Percentiles rank a stretch among this genome's conserved stretches.
These are phyloP conservation scores for Fusarium goolgardi DNA, from an alignment of 2,329 filamentous ascomycete genomes.

Conservation along the genomic window DNA sequence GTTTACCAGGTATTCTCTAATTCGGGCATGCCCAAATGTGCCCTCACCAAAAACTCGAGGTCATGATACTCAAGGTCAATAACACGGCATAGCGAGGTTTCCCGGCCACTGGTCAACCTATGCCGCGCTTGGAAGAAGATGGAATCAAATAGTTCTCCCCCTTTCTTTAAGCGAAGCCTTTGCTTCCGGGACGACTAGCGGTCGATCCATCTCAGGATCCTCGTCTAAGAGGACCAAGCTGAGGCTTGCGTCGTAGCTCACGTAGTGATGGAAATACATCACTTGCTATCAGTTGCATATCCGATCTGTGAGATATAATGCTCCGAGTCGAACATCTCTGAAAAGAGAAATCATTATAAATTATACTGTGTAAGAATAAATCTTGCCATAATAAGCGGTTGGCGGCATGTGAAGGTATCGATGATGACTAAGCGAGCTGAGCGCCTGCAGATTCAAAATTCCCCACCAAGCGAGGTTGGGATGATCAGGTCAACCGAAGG, in stretches of 20 bases:
- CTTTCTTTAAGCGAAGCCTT: background rate
- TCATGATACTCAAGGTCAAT: background rate
- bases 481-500: conserved; percentile 5
- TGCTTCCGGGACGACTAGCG: background rate
- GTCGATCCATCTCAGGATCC: background rate
- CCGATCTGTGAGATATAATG: background rate
- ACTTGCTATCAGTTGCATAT: background rate
- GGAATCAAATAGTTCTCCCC: background rate
- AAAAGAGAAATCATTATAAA: background rate
- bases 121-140: background rate
- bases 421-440: conserved; percentile 33
- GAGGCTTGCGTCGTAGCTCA: background rate
- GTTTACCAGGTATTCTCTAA: background rate
- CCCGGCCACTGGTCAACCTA: background rate
- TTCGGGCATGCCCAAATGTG: background rate
- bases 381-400: background rate
- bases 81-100: background rate
- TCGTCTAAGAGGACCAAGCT: background rate
- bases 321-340: too few species aligned
- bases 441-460: conserved; percentile 23
- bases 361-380: background rate
- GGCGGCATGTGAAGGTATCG: conserved; percentile 14
- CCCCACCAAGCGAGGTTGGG: conserved; percentile 27
- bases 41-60: background rate
- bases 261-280: background rate